phyloP scores from a whole-genome alignment of 495 filamentous ascomycete genomes.

The Annulohypoxylon moriforme region DNA sequence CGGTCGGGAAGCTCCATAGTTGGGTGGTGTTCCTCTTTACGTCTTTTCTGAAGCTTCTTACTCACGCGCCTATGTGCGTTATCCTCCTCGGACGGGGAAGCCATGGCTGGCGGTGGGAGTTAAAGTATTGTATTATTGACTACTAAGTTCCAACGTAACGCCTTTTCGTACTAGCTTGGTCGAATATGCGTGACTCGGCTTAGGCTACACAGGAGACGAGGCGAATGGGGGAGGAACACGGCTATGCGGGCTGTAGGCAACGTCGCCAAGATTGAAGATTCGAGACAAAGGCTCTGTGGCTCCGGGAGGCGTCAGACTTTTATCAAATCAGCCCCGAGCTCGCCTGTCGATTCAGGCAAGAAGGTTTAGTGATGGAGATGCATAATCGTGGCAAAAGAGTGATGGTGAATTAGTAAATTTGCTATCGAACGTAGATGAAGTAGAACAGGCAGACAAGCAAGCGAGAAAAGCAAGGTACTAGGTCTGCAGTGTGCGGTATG shows the following conservation, averaged over 20 bases:
- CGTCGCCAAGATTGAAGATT: slow-evolving; percentile 25
- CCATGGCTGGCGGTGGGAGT: slow-evolving; percentile 33
- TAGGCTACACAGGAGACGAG: slow-evolving; percentile 33
- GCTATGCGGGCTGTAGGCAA: slow-evolving; percentile 21
- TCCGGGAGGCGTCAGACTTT: slow-evolving; percentile 19
- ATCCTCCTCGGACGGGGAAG: slow-evolving; percentile 34
- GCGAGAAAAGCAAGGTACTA: neutral
- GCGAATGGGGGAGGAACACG: slow-evolving; percentile 36
- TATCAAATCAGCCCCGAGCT: slow-evolving; percentile 17
- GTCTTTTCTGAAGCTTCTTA: slow-evolving; percentile 70
- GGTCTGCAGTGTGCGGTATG: neutral
- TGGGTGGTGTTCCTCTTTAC: slow-evolving; percentile 65
- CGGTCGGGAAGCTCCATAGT: slow-evolving; percentile 82
- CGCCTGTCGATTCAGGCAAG: slow-evolving; percentile 26
- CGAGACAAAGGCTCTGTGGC: slow-evolving; percentile 16
- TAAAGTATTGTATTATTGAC: slow-evolving; percentile 5
- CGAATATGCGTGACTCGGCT: slow-evolving; percentile 18
- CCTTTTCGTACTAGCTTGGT: slow-evolving; percentile 14
- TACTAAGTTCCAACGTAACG: slow-evolving; percentile 14
- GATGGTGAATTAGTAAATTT: neutral
- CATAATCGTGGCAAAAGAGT: slow-evolving; percentile 27
- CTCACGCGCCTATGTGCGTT: slow-evolving; percentile 48
- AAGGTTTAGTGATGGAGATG: slow-evolving; percentile 22
- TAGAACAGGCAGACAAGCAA: slow-evolving; percentile 9
- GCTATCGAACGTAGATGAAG: neutral